Base-by-base conservation (phyloP, 768 basidiomycete genomes). In the Lanmaoa pseudosensibilis region DNA sequence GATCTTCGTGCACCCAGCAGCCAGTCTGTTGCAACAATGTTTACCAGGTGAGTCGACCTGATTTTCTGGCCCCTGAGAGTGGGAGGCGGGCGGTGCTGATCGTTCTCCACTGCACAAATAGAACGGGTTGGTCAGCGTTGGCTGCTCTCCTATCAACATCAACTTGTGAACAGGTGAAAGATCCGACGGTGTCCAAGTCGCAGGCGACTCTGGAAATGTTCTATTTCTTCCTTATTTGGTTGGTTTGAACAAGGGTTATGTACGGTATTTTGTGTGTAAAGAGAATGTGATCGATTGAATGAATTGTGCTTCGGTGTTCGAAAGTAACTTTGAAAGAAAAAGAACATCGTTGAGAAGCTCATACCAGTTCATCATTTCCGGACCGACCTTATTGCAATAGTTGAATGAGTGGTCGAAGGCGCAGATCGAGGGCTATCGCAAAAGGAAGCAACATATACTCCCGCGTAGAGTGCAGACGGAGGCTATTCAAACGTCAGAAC, bases 11-110 rank as follows among this genome's bases (percentile, higher is more conserved):
- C 36, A 34, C 40, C 15, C 36, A 54, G 21, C 48, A 68, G 39
- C 19, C 66, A 0, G 60, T 68, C 32, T 66, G 66, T 30, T 66
- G 65, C 50, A 52, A 30, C 3, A 47, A 23, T 9, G 4, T 59
- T 44, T 9, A 32, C 11, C 32, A 32, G 32, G 65, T 66, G 12
- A 59, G 63, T 34, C 11, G 2, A 1, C 8, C 2, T 21, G 11
- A 38, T 38, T 25, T 3, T 10, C 34, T 23, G 36, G 13, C 4
- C 5, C 25, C 5, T 5, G 21, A 25, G 18, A n/a, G n/a, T n/a
- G 2, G 4, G 25, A 18, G 16, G 1, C 5, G 11, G 11, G 2
- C 15, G 12, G 30, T 4, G 13, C 27, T 51, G 8, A 50, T 7
- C 4, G 0, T 15, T 25, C 5, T 38, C 3, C 18, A 30, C 19